These are phyloP conservation scores for Quercus cerris DNA, from an alignment of 306 rosid species.

Conservation along the genomic window DNA sequence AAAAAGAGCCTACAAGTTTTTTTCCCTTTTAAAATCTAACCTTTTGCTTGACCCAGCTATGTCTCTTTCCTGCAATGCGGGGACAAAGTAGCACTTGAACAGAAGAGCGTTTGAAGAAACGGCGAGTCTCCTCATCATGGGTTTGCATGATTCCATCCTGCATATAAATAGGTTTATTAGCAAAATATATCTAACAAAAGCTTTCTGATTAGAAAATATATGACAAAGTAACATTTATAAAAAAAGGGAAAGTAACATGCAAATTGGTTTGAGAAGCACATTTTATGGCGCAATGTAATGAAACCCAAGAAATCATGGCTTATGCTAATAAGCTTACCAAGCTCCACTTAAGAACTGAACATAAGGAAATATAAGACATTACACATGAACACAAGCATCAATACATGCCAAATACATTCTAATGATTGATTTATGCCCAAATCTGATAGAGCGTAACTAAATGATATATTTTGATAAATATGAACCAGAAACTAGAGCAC, in stretches of 20 bases:
- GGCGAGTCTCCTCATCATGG: constrained; percentile 94
- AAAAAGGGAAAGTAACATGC: constrained; percentile 1
- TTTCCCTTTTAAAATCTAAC: constrained; percentile 30
- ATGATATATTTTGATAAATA: not conserved
- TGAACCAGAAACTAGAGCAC: not conserved
- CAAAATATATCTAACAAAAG: not conserved
- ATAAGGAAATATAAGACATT: constrained; percentile 2
- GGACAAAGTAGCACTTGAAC: constrained; percentile 91
- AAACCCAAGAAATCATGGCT: not conserved
- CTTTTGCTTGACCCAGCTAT: constrained; percentile 90
- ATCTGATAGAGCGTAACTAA: not conserved
- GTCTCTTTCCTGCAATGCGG: constrained; percentile 81
- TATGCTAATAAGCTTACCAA: constrained; percentile 11
- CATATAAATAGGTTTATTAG: constrained; percentile 6
- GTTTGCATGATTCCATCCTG: constrained; percentile 99
- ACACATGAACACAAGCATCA: constrained; percentile 1
- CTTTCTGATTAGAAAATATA: constrained; percentile 4
- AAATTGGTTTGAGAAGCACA: not conserved
- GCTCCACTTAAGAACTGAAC: constrained; percentile 1
- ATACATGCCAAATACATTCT: not conserved
- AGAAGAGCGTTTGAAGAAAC: constrained; percentile 91
- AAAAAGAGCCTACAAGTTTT: not conserved
- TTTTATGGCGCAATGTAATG: not conserved
- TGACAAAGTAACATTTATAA: no score
- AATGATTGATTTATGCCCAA: not conserved